Conservation (phyloP, 2,329 filamentous ascomycete species). For the Diaporthe sp. region DNA sequence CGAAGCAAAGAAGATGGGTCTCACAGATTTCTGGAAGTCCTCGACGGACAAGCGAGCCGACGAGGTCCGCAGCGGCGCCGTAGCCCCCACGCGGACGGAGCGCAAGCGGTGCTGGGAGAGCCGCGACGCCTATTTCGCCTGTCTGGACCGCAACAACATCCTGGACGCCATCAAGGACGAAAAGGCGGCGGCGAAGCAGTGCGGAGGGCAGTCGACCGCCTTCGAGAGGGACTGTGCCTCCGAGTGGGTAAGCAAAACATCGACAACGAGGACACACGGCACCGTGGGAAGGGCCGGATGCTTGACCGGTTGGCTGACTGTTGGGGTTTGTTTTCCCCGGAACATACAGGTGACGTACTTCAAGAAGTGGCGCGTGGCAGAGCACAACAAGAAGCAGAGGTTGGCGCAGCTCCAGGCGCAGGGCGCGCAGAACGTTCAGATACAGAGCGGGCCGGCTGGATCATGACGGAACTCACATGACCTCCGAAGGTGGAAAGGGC, state of each 20-base stretch:
- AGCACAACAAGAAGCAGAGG: constrained; percentile 86
- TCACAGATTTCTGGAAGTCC: constrained; percentile 59
- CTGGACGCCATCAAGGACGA: constrained; percentile 73
- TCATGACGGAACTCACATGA: constrained; percentile 8
- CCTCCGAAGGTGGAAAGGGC: neutral
- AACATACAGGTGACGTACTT: constrained; percentile 88
- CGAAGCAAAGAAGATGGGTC: constrained; percentile 57
- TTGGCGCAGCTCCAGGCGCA: constrained; percentile 81
- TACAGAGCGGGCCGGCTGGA: constrained; percentile 44
- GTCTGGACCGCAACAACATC: constrained; percentile 86
- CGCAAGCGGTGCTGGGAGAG: constrained; percentile 90
- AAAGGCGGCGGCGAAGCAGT: constrained; percentile 55
- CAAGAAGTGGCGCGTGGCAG: constrained; percentile 95
- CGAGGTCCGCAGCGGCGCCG: constrained; percentile 68
- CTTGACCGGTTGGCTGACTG: neutral
- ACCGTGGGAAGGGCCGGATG: neutral
- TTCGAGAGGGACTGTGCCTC: constrained; percentile 90
- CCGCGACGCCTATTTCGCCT: constrained; percentile 89
- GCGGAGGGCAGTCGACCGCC: constrained; percentile 58
- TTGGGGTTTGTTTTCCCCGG: neutral
- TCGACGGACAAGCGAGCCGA: constrained; percentile 62
- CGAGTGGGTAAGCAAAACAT: constrained; percentile 81
- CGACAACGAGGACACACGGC: too few relatives aligned
- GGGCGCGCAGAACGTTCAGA: constrained; percentile 74
- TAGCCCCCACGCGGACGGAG: constrained; percentile 88